These are phyloP conservation scores for Prinsepia uniflora DNA, from an alignment of 306 rosid species.

Conservation along the genomic window DNA sequence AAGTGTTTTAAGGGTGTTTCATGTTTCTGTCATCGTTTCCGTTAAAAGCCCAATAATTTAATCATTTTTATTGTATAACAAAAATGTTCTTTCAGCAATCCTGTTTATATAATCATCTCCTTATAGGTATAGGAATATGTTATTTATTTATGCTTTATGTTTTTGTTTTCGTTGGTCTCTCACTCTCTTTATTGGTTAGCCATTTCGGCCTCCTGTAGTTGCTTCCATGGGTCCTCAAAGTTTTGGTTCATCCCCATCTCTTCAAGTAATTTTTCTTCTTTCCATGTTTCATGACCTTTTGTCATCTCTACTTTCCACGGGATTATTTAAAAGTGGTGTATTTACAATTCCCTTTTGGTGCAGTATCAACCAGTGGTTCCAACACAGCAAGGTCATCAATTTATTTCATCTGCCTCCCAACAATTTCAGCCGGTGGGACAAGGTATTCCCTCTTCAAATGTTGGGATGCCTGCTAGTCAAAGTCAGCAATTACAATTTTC, in stretches of 20 bases:
- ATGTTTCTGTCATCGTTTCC: not conserved
- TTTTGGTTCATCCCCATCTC: constrained; percentile 31
- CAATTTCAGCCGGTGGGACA: constrained; percentile 75
- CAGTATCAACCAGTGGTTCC: constrained; percentile 82
- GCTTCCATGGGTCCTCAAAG: constrained; percentile 40
- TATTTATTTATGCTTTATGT: not conserved
- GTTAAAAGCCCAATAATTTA: not conserved
- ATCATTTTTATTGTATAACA: not conserved
- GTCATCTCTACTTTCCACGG: constrained; percentile 8
- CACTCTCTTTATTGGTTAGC: constrained; percentile 18
- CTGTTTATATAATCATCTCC: not conserved
- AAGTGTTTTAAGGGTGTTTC: not conserved
- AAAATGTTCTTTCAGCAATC: not conserved
- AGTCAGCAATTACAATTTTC: constrained; percentile 74
- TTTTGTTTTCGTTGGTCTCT: not conserved
- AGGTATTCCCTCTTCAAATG: constrained; percentile 58
- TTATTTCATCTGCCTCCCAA: constrained; percentile 53
- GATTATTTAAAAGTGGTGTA: constrained; percentile 22
- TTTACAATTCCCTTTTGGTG: constrained; percentile 19
- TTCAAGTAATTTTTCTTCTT: constrained; percentile 23
- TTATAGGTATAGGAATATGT: not conserved
- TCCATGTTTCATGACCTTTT: constrained; percentile 9
- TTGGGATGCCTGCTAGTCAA: constrained; percentile 61
- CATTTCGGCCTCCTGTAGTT: constrained; percentile 30
- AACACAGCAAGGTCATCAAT: constrained; percentile 71